A percentile compares a stretch with the other conserved stretches of the same genome.
These are phyloP conservation scores for Triticum monococcum DNA, from an alignment of 176 grass and related monocot genomes.

Conservation along the genomic window DNA sequence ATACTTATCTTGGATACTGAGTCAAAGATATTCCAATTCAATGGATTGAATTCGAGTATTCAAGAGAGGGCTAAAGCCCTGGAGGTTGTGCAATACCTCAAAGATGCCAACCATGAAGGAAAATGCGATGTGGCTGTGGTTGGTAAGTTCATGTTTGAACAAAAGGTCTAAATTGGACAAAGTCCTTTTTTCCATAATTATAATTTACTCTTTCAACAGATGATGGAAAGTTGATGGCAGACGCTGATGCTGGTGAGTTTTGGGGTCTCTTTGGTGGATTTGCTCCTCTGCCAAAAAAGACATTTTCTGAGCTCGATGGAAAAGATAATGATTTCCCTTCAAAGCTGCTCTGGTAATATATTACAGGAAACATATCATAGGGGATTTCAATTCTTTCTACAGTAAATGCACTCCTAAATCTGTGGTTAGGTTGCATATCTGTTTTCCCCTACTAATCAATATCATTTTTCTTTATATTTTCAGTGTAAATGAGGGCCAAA, in stretches of 20 bases:
- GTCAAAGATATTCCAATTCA: slow-evolving; percentile 98
- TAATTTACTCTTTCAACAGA: slow-evolving; percentile 52
- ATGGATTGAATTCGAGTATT: slow-evolving; percentile 92
- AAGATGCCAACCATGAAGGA: slow-evolving; percentile 91
- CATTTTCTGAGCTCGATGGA: slow-evolving; percentile 58
- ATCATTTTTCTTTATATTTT: slow-evolving; percentile 8
- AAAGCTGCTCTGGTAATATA: slow-evolving; percentile 78
- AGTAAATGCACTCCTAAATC: slow-evolving; percentile 8
- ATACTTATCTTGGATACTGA: slow-evolving; percentile 99
- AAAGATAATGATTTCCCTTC: slow-evolving; percentile 44
- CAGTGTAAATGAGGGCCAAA: slow-evolving; percentile 81
- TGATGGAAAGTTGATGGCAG: slow-evolving; percentile 98
- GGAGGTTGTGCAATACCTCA: slow-evolving; percentile 96
- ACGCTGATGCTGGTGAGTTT: slow-evolving; percentile 96
- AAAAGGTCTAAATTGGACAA: slow-evolving; percentile 21
- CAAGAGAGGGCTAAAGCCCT: slow-evolving; percentile 99
- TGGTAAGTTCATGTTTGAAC: slow-evolving; percentile 47
- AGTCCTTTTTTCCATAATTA: slow-evolving; percentile 15
- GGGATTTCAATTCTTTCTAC: background rate
- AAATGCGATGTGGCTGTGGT: slow-evolving; percentile 85
- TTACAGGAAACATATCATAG: slow-evolving; percentile 4
- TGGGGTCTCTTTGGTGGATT: slow-evolving; percentile 95
- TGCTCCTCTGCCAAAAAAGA: slow-evolving; percentile 90
- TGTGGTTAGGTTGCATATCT: slow-evolving; percentile 12
- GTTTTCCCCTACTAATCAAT: slow-evolving; percentile 5